Evolutionary conservation across 2,329 filamentous ascomycete genomes (phyloP), one percentile per base, ranked within the genome.

Genomic region (Canariomyces notabilis): DNA sequence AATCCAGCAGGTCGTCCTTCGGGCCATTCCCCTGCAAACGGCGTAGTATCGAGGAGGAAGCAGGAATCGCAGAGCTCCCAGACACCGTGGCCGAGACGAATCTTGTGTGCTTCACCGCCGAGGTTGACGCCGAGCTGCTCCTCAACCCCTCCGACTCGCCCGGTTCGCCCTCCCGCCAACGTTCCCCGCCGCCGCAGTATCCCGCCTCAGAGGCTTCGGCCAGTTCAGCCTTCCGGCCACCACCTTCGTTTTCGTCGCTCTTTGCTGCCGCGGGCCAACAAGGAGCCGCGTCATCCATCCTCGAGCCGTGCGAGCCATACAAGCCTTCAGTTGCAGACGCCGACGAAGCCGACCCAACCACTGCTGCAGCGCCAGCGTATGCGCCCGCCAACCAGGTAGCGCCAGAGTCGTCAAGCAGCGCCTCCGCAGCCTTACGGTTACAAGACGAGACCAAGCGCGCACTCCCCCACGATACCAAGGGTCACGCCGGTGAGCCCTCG

Each of bases 401-500:
- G 16, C 22, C 52, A 33, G 50, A 43, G n/a, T 53, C 56, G 6
- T 58, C 57, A 18, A 51, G 47, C 37, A 43, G 48, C 49, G 56
- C 54, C 11, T 41, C 49, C 21, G 51, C 51, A 1, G 49, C 50
- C 32, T 54, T 55, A 12, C 54, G 49, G 42, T 71, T 75, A 48
- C 68, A 72, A 59, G 73, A 80, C 57, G 88, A 94, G 64, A 91
- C 88, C 61, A 94, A 95, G 70, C 82, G 85, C 59, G 87, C 83
- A 42, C 82, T 94, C 61, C 85, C 87, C n/a, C 76, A 73, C 58
- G 89, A 95, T 67, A 85, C 78, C 56, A 95, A 95, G 69, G 79
- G 31, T n/a, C 37, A 7, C 6, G 26, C 36, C 11, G 48, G 80
- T 61, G 54, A 59, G 26, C 79, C n/a, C 82, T 31, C 82, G n/a